Percentiles rank a stretch among this genome's conserved stretches.
Evolutionary conservation across 805 yeast species (phyloP).

Genomic region (Wickerhamomyces queroliae): DNA sequence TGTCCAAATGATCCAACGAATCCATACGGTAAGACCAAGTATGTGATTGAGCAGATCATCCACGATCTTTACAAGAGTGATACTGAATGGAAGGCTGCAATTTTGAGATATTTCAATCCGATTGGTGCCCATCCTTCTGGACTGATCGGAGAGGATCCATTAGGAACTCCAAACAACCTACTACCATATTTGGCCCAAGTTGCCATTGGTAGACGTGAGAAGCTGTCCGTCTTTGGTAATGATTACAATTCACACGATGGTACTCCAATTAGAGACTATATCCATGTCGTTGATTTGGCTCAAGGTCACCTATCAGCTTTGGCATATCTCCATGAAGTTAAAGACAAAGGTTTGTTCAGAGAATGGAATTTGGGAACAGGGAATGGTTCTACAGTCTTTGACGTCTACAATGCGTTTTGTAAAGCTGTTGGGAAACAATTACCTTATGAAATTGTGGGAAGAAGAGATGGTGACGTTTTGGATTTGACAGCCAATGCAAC

Average conservation of each 20-base stretch:
- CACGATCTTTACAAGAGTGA: constrained; percentile 47
- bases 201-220: constrained; percentile 64
- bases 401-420: constrained; percentile 60
- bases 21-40: constrained; percentile 75
- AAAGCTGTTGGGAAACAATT: constrained; percentile 58
- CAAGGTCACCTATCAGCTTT: constrained; percentile 73
- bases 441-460: constrained; percentile 58
- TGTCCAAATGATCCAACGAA: constrained; percentile 72
- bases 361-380: constrained; percentile 88
- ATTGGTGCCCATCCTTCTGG: constrained; percentile 86
- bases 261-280: constrained; percentile 76
- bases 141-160: constrained; percentile 73
- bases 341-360: constrained; percentile 45
- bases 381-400: constrained; percentile 71
- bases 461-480: constrained; percentile 74
- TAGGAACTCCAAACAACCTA: constrained; percentile 71
- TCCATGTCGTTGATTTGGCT: constrained; percentile 77
- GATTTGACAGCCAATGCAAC: constrained; percentile 67
- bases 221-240: constrained; percentile 62
- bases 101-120: constrained; percentile 76
- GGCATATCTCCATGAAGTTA: constrained; percentile 37
- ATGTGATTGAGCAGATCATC: constrained; percentile 55
- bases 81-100: constrained; percentile 44
- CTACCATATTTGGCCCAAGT: constrained; percentile 75
- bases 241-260: constrained; percentile 73